Conservation (phyloP, 1,284 basidiomycete genomes). For the Xerocomus alliaceus region DNA sequence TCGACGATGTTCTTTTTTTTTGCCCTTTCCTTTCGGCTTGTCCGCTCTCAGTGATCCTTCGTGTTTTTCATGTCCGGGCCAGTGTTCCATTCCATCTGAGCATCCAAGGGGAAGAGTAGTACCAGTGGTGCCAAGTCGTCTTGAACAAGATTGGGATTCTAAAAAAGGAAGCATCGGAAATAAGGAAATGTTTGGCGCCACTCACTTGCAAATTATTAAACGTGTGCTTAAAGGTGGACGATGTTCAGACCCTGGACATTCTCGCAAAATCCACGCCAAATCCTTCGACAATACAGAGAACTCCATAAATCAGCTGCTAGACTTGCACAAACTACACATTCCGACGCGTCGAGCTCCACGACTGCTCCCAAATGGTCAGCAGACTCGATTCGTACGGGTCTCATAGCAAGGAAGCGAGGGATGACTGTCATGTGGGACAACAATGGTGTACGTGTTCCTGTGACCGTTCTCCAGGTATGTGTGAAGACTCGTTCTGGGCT, state of each 20-base stretch:
- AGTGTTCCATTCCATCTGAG: constrained; percentile 73
- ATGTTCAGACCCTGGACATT: constrained; percentile 63
- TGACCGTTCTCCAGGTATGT: constrained; percentile 92
- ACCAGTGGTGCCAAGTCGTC: no score
- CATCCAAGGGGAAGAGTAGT: no score
- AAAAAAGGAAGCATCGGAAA: not conserved
- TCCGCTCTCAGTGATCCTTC: constrained; percentile 8
- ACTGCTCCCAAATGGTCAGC: constrained; percentile 78
- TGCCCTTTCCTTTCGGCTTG: constrained; percentile 30
- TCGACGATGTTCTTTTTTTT: constrained; percentile 12
- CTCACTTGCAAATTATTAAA: no score
- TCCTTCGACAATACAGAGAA: constrained; percentile 45
- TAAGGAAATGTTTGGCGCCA: constrained; percentile 34
- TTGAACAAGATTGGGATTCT: no score
- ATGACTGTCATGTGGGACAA: constrained; percentile 96
- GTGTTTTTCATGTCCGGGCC: constrained; percentile 59
- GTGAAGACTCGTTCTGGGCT: not conserved
- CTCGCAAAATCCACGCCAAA: constrained; percentile 43
- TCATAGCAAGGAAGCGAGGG: constrained; percentile 94
- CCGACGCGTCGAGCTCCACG: constrained; percentile 34
- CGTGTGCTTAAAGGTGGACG: constrained; percentile 24
- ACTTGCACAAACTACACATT: constrained; percentile 43
- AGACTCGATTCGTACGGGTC: constrained; percentile 87
- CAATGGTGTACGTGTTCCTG: constrained; percentile 85
- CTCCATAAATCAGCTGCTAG: constrained; percentile 47